phyloP scores from a whole-genome alignment of 306 rosid genomes.

The Castanospermum australe region DNA sequence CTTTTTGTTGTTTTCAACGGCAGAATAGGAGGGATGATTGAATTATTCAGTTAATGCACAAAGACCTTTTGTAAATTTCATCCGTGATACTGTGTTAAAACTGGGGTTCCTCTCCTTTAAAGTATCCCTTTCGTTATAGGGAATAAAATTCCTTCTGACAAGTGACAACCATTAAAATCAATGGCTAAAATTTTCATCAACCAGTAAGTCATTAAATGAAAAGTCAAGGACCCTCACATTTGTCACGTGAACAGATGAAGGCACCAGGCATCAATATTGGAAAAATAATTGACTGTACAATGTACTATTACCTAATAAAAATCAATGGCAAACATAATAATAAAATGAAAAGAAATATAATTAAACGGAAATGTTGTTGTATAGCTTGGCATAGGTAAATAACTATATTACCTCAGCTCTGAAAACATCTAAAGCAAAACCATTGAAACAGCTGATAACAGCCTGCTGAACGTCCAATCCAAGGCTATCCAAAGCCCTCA shows the following conservation, averaged over 20 bases:
- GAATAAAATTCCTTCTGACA: background rate
- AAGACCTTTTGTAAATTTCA: background rate
- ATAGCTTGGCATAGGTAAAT: background rate
- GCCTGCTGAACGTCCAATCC: constrained; percentile 88
- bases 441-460: constrained; percentile 85
- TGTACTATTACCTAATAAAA: background rate
- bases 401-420: constrained; percentile 67
- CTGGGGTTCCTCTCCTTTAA: background rate
- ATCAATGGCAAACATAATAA: background rate
- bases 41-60: background rate
- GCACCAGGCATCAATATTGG: background rate
- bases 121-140: background rate
- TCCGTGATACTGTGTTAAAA: background rate
- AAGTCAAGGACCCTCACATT: background rate
- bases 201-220: background rate
- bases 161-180: background rate
- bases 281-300: background rate
- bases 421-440: constrained; percentile 76
- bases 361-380: background rate
- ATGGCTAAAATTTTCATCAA: background rate
- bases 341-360: background rate
- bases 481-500: constrained; percentile 72
- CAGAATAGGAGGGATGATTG: background rate
- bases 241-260: background rate
- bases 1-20: background rate